Base-by-base conservation (phyloP, 148 eudicot genomes). In the Vaccinium macrocarpon region DNA sequence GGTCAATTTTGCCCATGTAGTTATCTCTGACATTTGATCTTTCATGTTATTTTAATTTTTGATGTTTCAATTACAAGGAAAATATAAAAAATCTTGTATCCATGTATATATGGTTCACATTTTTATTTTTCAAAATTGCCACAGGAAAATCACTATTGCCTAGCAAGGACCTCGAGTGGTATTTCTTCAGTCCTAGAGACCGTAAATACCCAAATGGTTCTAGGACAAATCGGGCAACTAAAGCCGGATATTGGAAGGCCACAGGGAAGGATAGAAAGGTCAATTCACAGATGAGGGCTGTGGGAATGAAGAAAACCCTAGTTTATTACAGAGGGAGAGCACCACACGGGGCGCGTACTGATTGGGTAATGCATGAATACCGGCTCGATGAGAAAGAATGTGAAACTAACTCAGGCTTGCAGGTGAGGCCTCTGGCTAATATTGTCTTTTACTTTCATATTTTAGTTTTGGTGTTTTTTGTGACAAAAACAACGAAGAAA, bases 281-380 rank as follows among this genome's bases (percentile, higher is more conserved):
- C 56, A 93, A 85, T 81, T 95, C 97, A 2, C 94, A 95, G 62
- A 85, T 59, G 72, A 88, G 95, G 71, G 90, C 93, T 0, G 94
- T 95, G 68, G 98, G 98, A 53, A 93, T 89, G 93, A 95, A 95
- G 94, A 95, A 95, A 87, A 95, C 98, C 80, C 91, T 95, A 86
- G 98, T 95, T 84, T 95, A 93, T 82, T 95, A 95, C 25, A 80
- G 98, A 86, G 98, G 98, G 48, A 89, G 98, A 68, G 98, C 98
- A 29, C 98, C 98, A n/a, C 97, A 95, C 84, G 98, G 98, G 16
- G 82, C 86, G 27, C 89, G 97, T 1, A 91, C 94, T 6, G 95
- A 82, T 84, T 95, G 98, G 98, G 95, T 95, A n/a, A 95, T 95
- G 97, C 98, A 95, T 61, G 98, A 95, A 76, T 95, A 95, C 83